Evolutionary conservation across 2,329 filamentous ascomycete species (phyloP), one percentile per base, ranked within the genome.

Genomic region (Didymella lethalis): DNA sequence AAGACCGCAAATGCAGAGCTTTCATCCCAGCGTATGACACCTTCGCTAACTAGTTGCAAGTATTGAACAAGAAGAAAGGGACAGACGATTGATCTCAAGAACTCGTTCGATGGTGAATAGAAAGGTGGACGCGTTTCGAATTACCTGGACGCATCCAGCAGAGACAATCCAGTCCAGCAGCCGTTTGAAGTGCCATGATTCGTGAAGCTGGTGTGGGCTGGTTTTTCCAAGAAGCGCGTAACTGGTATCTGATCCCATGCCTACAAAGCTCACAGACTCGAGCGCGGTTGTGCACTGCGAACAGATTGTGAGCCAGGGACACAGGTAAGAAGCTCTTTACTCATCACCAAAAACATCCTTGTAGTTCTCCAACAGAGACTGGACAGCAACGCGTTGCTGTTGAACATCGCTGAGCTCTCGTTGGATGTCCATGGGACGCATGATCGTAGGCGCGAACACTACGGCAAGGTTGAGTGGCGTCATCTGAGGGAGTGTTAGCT

Each of bases 341-440:
- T 76, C 74, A 47, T 72, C 70, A 43, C 73, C 70, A 52, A 97
- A 98, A 61, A 97, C 90, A 67, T 85, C 86, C 70, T 92, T 86
- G 75, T 90, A 93, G 77, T 97, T 90, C 76, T 98, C 94, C 65
- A 98, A 90, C 73, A 99, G 84, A 70, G 95, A 96, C 79, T 97
- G 93, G 66, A 98, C 89, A 6, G 92, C 92, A 64, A 90, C 85
- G 69, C 97, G 96, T 84, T 98, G 97, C 68, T 89, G 86, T 75
- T 95, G 91, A 84, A 97, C 96, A 75, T 99, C 95, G 29, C 89
- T 94, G 88, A 99, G 96, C 77, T 99, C 95, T 61, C 93, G 88
- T 76, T 96, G 92, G 61, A 98, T 86, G 71, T 90, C 94, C 73
- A 88, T 85, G 56, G 96, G 93, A 67, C 94, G 87, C 92, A 99